Evolutionary conservation across 768 basidiomycete genomes (phyloP), one percentile per base, ranked within the genome.

Genomic region (Dentipellis sp.): DNA sequence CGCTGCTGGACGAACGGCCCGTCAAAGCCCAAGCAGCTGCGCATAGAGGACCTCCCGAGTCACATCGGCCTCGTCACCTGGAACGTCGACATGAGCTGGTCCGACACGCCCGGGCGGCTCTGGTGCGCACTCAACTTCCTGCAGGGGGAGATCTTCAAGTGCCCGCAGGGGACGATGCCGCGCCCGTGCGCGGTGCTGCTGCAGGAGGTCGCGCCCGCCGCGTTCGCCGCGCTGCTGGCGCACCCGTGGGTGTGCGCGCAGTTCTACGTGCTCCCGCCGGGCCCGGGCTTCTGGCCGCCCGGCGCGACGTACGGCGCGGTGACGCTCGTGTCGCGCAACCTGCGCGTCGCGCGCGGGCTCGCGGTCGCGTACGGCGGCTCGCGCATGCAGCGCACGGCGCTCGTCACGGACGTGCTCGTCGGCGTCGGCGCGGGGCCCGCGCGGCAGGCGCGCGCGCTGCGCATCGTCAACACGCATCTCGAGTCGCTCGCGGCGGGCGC

Each of bases 381-480:
- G 17, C 56, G 37, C 6, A 79, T 80, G 77, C 62, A 69, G 21
- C 76, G 86, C 40, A 75, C 77, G 54, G 86, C 78, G 49, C 59
- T 90, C 52, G 72, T 81, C 45, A 78, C 81, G 49, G 82, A 84
- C 64, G 56, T 73, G 21, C 72, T 72, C 0, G 62, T 64, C 23
- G 63, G 68, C 1, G 62, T 64, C 34, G 63, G 68, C 1, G 71
- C 59, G 16, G 65, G 53, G 23, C 47, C 52, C 23, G 64, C 47
- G 29, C 49, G 49, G 29, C 71, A 58, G 37, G 73, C 72, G 42
- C 69, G 71, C 23, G 73, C 76, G 52, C 56, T 88, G 58, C 75
- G 86, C 29, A 69, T 89, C 40, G 78, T 80, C 23, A 90, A 89
- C 65, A 87, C 86, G 22, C 88, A 91, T 63, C 72, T 91, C 50